Conservation (phyloP, 2,329 filamentous ascomycete species). For the Colletotrichum sp. region DNA sequence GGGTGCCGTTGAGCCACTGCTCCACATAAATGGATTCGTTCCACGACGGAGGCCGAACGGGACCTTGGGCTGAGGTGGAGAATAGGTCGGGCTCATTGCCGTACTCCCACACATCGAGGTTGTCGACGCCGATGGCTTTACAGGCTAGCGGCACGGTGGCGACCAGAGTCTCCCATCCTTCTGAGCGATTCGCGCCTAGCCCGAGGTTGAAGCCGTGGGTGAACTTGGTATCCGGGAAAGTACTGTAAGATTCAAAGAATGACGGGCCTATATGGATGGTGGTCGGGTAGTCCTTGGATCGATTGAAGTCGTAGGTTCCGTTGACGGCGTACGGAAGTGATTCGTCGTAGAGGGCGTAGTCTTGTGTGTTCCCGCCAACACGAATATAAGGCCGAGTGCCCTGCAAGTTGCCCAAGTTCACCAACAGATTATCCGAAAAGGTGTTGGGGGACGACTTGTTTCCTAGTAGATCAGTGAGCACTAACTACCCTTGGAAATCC, state of each 20-base stretch:
- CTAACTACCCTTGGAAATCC: accelerated
- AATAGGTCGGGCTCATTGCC: constrained; percentile 70
- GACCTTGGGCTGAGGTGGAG: constrained; percentile 54
- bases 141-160: constrained; percentile 62
- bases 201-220: constrained; percentile 67
- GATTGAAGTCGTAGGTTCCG: constrained; percentile 53
- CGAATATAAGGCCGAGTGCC: constrained; percentile 65
- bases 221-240: constrained; percentile 60
- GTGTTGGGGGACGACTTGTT: constrained; percentile 60
- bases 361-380: constrained; percentile 72
- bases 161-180: constrained; percentile 55
- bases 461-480: constrained; percentile 32
- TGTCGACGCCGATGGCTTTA: constrained; percentile 55
- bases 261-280: constrained; percentile 64
- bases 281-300: constrained; percentile 64
- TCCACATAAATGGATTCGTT: constrained; percentile 58
- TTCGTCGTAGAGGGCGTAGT: constrained; percentile 65
- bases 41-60: constrained; percentile 56
- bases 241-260: constrained; percentile 67
- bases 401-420: constrained; percentile 57
- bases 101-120: constrained; percentile 63
- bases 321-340: constrained; percentile 54
- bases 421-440: constrained; percentile 65
- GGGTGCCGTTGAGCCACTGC: constrained; percentile 63
- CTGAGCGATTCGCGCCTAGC: constrained; percentile 54